Conservation (phyloP, 176 grass and related monocot genomes). For the Rhynchospora pubera region DNA sequence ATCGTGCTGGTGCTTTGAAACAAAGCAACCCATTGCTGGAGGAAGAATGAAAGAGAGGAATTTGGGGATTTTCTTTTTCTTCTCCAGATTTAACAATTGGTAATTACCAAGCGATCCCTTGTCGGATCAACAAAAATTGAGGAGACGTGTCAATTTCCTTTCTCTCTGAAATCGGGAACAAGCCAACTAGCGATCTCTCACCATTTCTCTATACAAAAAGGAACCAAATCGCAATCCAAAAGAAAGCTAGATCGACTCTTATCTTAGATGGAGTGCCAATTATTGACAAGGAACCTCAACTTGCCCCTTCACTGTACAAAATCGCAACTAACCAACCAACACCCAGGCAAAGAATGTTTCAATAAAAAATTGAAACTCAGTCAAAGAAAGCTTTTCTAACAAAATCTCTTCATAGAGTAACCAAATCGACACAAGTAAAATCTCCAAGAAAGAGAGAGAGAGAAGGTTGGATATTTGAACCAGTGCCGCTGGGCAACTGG, state of each 20-base stretch:
- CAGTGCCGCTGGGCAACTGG: neutral
- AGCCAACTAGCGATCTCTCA: neutral
- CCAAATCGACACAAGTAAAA: neutral
- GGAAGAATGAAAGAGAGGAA: neutral
- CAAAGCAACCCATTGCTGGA: slow-evolving; percentile 70
- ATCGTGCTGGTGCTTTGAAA: slow-evolving; percentile 44
- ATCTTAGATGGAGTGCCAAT: neutral
- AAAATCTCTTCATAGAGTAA: neutral
- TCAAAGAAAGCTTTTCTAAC: neutral
- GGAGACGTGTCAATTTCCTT: neutral
- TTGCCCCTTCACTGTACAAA: slow-evolving; percentile 1
- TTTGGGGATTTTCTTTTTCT: slow-evolving; percentile 5
- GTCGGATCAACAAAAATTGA: neutral
- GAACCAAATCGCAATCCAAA: slow-evolving; percentile 1
- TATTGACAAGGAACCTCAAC: neutral
- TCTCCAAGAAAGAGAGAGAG: neutral
- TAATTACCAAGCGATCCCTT: neutral
- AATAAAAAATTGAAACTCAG: neutral
- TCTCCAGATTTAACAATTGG: neutral
- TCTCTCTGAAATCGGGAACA: neutral
- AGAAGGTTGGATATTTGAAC: neutral
- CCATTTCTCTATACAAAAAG: slow-evolving; percentile 17
- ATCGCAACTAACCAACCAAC: neutral
- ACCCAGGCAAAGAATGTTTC: neutral
- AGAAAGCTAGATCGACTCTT: slow-evolving; percentile 6